A percentile compares a stretch with the other conserved stretches of the same genome.
Conservation (phyloP, 1,139 yeast species). For the Hemisphaericaspora xylanilytica region DNA sequence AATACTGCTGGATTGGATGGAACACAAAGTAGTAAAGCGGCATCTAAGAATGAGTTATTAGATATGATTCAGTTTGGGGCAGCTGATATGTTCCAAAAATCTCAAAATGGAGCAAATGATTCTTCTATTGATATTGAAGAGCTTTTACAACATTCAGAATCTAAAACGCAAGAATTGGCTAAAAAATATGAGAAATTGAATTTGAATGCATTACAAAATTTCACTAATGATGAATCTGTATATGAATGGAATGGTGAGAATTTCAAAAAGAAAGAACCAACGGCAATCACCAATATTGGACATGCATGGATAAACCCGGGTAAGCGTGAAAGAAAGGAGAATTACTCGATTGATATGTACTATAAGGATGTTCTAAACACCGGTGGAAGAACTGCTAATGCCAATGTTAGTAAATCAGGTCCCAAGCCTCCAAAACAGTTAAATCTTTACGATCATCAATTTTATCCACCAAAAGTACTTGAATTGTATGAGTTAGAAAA, state of each 20-base stretch:
- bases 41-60: constrained; percentile 66
- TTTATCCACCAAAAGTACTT: constrained; percentile 59
- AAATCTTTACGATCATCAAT: constrained; percentile 71
- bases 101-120: constrained; percentile 31
- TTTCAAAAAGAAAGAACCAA: constrained; percentile 62
- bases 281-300: constrained; percentile 39
- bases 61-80: constrained; percentile 86
- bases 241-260: constrained; percentile 87
- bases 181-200: constrained; percentile 65
- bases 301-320: constrained; percentile 72
- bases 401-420: constrained; percentile 34
- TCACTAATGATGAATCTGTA: constrained; percentile 61
- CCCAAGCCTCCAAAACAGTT: constrained; percentile 69
- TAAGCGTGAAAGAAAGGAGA: constrained; percentile 75
- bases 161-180: constrained; percentile 60
- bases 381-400: constrained; percentile 49
- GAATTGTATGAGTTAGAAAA: constrained; percentile 68
- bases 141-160: constrained; percentile 59
- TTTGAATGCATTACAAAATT: constrained; percentile 73
- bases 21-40: constrained; percentile 40
- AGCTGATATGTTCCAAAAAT: constrained; percentile 50
- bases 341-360: constrained; percentile 75
- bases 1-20: constrained; percentile 35
- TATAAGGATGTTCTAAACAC: constrained; percentile 74
- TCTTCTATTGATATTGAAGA: constrained; percentile 54